These are phyloP conservation scores for Rhynchosporium agropyri DNA, from an alignment of 2,329 filamentous ascomycete genomes.

Conservation along the genomic window DNA sequence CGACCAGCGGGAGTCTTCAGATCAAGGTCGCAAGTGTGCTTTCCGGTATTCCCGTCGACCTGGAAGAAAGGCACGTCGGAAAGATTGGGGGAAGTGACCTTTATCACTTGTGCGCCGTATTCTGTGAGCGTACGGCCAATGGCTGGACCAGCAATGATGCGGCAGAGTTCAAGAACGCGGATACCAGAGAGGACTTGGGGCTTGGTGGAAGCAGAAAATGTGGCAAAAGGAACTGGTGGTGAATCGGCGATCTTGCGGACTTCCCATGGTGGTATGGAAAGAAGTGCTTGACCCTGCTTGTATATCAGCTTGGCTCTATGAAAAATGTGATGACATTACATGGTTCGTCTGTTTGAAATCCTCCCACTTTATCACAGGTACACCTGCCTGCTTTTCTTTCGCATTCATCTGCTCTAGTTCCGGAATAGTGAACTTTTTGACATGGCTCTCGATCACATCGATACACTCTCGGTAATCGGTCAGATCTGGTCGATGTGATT, in stretches of 20 bases:
- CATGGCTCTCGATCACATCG: slow-evolving; percentile 59
- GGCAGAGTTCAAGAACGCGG: slow-evolving; percentile 74
- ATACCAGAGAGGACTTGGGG: slow-evolving; percentile 55
- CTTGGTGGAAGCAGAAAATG: slow-evolving; percentile 27
- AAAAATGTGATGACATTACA: slow-evolving; percentile 44
- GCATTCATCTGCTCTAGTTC: slow-evolving; percentile 63
- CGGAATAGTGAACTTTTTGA: slow-evolving; percentile 54
- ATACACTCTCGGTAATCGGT: slow-evolving; percentile 63
- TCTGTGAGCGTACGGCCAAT: slow-evolving; percentile 73
- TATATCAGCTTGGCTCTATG: not conserved
- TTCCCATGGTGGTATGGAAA: slow-evolving; percentile 48
- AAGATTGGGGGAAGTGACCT: slow-evolving; percentile 68
- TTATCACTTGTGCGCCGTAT: slow-evolving; percentile 74
- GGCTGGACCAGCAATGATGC: slow-evolving; percentile 75
- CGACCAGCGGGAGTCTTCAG: slow-evolving; percentile 59
- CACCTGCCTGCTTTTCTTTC: slow-evolving; percentile 59
- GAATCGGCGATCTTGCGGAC: slow-evolving; percentile 53
- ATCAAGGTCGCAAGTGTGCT: slow-evolving; percentile 66
- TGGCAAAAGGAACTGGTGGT: slow-evolving; percentile 49
- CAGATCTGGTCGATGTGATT: slow-evolving; percentile 61
- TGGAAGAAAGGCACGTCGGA: slow-evolving; percentile 74
- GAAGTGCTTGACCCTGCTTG: slow-evolving; percentile 45
- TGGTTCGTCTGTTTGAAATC: slow-evolving; percentile 60
- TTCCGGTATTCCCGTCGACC: slow-evolving; percentile 72
- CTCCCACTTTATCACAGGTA: slow-evolving; percentile 59